These are phyloP conservation scores for Desmodesmus armatus DNA, from an alignment of 139 green algal genomes.

Conservation along the genomic window DNA sequence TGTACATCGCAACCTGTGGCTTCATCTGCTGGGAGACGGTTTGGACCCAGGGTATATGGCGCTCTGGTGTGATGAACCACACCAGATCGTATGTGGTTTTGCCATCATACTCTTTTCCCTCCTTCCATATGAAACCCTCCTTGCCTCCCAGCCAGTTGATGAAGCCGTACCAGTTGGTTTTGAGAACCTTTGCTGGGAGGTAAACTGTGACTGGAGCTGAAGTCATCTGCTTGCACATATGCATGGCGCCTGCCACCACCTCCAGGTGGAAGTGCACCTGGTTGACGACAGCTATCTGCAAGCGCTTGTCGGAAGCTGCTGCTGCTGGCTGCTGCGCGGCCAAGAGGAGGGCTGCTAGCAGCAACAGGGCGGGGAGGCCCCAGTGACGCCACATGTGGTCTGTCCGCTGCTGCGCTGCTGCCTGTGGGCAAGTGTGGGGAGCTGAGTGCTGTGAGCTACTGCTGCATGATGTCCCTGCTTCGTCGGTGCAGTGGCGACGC, in stretches of 20 bases:
- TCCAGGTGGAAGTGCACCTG: conserved; percentile 50
- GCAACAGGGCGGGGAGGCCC: too few relatives aligned
- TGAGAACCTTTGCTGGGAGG: conserved; percentile 41
- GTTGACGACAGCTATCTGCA: conserved; percentile 27
- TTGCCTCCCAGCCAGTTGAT: conserved; percentile 21
- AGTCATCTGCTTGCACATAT: conserved; percentile 38
- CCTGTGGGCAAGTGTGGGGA: too few relatives aligned
- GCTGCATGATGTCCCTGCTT: background rate
- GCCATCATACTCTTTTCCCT: conserved; percentile 46
- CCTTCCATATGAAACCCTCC: conserved; percentile 40
- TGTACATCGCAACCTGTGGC: conserved; percentile 40
- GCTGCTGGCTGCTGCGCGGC: background rate
- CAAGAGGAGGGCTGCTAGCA: background rate
- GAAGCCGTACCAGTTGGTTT: conserved; percentile 49
- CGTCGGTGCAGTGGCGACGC: background rate
- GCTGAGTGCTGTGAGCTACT: too few relatives aligned
- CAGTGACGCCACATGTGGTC: too few relatives aligned
- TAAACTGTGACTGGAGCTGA: conserved; percentile 22
- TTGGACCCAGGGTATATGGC: conserved; percentile 6
- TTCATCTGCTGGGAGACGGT: conserved; percentile 32
- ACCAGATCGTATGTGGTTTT: conserved; percentile 42
- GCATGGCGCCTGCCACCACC: conserved; percentile 48
- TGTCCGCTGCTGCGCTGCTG: too few relatives aligned
- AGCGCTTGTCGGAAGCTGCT: conserved; percentile 2
- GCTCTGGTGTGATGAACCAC: conserved; percentile 48